A percentile compares a stretch with the other conserved stretches of the same genome.
phyloP scores from a whole-genome alignment of 495 filamentous ascomycete genomes.

The Aspergillus nidulans region DNA sequence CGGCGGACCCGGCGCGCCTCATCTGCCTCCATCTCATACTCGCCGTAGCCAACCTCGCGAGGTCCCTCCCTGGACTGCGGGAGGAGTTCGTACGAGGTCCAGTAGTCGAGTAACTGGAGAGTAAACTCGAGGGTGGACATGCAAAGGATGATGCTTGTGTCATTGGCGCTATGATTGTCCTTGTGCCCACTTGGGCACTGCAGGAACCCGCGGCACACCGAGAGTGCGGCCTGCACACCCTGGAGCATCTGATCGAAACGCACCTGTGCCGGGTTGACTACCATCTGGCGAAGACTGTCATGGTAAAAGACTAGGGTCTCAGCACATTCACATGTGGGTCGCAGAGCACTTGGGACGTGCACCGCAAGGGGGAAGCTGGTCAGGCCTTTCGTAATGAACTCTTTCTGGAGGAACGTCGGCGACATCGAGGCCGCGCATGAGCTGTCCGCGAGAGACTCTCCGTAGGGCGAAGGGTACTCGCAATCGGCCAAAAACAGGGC shows the following conservation, averaged over 20 bases:
- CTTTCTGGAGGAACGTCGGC: constrained; percentile 33
- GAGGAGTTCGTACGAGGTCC: constrained; percentile 28
- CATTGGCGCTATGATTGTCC: constrained; percentile 30
- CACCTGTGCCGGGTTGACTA: constrained; percentile 24
- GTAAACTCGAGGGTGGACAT: constrained; percentile 33
- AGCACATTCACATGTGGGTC: constrained; percentile 32
- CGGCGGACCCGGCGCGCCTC: constrained; percentile 33
- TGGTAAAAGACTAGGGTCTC: constrained; percentile 32
- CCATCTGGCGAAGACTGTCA: constrained; percentile 33
- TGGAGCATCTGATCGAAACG: constrained; percentile 40
- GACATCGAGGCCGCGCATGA: constrained; percentile 31
- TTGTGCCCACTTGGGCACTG: constrained; percentile 35
- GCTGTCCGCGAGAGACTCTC: constrained; percentile 13
- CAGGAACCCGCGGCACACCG: constrained; percentile 32
- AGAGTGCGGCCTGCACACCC: constrained; percentile 30
- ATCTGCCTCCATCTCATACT: constrained; percentile 35
- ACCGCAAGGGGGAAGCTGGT: constrained; percentile 30
- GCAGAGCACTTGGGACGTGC: constrained; percentile 17
- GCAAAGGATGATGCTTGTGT: constrained; percentile 26
- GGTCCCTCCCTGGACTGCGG: background rate
- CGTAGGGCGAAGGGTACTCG: constrained; percentile 13
- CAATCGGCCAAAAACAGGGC: constrained; percentile 13
- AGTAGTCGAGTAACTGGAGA: constrained; percentile 35
- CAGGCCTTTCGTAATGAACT: constrained; percentile 26
- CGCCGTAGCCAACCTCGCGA: constrained; percentile 30